Base-by-base conservation (phyloP, 2,329 filamentous ascomycete genomes). In the Teratosphaeria destructans region DNA sequence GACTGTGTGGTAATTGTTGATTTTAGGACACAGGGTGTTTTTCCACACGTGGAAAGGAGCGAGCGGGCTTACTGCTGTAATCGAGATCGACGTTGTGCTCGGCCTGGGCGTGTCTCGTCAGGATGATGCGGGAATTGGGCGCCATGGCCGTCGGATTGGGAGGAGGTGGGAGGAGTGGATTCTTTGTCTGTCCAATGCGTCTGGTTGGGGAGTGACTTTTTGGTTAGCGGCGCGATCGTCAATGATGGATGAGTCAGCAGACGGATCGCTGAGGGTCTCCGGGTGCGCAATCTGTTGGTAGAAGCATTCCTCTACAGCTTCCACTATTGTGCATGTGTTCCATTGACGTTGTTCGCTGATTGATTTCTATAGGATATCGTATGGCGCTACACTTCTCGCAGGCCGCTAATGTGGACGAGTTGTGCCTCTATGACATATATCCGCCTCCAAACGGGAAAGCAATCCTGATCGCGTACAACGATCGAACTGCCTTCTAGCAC, bases 1-100 rank as follows among this genome's bases (percentile, higher is more conserved):
- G 56, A 71, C 69, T 71, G 60, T 23, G 2, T 55, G 32, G 56
- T 37, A 54, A 56, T 23, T 52, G 1, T 23, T 23, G 23, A 2
- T 23, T 2, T 23, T 23, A 23, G 23, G 23, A 2, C 23, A 23
- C 23, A 2, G 23, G 23, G 23, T 23, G 23, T 1, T 23, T 23
- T 23, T 23, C 23, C 23, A 23, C 23, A 23, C 23, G 2, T 23
- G 23, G 23, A 23, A 23, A 1, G 23, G 23, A 23, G 23, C 23
- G 23, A 23, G 23, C 23, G 23, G 23, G 58, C 66, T 57, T 60
- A 71, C 70, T 71, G 59, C 52, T 61, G 57, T 70, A 71, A 56
- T 71, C 69, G 3, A 70, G 57, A 55, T 64, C 68, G 19, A 72
- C 70, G 59, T 71, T 71, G 63, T 72, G 69, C 60, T 71, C 69